These are phyloP conservation scores for Castanopsis chinensis DNA, from an alignment of 306 rosid genomes.

Conservation along the genomic window DNA sequence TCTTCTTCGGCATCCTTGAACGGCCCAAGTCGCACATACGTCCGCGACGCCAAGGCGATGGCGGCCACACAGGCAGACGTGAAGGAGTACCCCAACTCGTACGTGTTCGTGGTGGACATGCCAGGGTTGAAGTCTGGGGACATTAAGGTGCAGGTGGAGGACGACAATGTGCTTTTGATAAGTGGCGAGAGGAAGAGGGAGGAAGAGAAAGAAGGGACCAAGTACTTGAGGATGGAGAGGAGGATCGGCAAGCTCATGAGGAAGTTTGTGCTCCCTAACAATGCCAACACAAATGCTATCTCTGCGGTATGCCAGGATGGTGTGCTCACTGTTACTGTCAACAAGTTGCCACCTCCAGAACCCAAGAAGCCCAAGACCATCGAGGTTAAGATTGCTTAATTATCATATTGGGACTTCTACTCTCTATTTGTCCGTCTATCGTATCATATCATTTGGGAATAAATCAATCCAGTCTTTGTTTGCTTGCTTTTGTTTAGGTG, in stretches of 20 bases:
- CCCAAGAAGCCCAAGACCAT: constrained; percentile 45
- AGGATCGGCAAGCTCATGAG: constrained; percentile 85
- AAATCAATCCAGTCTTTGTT: background rate
- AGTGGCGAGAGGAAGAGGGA: constrained; percentile 91
- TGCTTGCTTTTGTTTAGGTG: background rate
- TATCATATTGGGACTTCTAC: no score
- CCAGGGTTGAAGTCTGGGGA: constrained; percentile 86
- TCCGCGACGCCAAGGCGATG: constrained; percentile 86
- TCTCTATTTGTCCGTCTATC: background rate
- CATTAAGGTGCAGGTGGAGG: constrained; percentile 89
- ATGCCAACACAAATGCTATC: constrained; percentile 54
- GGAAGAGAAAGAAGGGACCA: constrained; percentile 77
- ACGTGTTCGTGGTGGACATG: constrained; percentile 80
- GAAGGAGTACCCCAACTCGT: constrained; percentile 63
- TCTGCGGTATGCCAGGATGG: constrained; percentile 84
- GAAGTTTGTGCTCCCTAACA: constrained; percentile 81
- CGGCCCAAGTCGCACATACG: constrained; percentile 62
- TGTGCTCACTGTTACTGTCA: constrained; percentile 70
- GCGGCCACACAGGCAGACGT: constrained; percentile 86
- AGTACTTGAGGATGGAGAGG: constrained; percentile 84
- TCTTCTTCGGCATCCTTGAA: constrained; percentile 26
- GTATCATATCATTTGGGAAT: no score
- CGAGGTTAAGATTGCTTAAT: constrained; percentile 72
- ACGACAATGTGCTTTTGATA: constrained; percentile 68
- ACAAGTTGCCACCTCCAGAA: constrained; percentile 88